Evolutionary conservation across 169 alveolate species (phyloP).

Genomic region (Eimeria sp.): DNA sequence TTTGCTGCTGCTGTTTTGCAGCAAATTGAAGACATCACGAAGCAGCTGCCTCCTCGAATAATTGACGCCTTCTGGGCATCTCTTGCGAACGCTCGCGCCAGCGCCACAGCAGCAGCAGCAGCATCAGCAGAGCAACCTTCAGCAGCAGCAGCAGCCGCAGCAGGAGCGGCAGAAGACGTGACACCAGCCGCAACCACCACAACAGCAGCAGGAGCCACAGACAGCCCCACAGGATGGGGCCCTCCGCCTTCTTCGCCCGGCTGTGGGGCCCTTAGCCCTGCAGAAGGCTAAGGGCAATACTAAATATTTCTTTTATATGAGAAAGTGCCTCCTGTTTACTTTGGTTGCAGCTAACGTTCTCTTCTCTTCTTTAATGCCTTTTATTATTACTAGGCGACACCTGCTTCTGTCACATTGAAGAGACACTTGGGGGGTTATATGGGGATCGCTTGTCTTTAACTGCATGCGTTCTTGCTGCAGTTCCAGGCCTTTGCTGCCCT

Average conservation of each 20-base stretch:
- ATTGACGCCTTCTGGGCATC: conserved; percentile 69
- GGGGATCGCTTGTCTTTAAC: no score
- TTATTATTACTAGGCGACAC: not conserved
- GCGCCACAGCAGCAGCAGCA: not conserved
- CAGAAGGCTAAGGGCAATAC: not conserved
- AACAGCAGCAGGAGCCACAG: not conserved
- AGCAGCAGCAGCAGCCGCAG: not conserved
- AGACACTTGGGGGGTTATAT: not conserved
- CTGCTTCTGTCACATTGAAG: not conserved
- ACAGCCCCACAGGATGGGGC: not conserved
- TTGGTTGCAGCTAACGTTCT: not conserved
- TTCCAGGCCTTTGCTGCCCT: no score
- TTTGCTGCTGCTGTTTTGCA: conserved; percentile 29
- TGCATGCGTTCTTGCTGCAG: no score
- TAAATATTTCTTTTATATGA: not conserved
- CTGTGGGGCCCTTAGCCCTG: not conserved
- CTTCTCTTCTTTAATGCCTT: not conserved
- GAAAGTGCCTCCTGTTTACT: not conserved
- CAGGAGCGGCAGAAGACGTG: not conserved
- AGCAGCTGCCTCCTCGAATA: conserved; percentile 70
- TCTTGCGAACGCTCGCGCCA: conserved; percentile 69
- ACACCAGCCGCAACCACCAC: not conserved
- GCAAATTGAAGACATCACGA: conserved; percentile 74
- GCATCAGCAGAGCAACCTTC: not conserved
- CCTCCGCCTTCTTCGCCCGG: not conserved